Evolutionary conservation across 768 basidiomycete species (phyloP).

Genomic region (Brasilioporus rufonigricans): DNA sequence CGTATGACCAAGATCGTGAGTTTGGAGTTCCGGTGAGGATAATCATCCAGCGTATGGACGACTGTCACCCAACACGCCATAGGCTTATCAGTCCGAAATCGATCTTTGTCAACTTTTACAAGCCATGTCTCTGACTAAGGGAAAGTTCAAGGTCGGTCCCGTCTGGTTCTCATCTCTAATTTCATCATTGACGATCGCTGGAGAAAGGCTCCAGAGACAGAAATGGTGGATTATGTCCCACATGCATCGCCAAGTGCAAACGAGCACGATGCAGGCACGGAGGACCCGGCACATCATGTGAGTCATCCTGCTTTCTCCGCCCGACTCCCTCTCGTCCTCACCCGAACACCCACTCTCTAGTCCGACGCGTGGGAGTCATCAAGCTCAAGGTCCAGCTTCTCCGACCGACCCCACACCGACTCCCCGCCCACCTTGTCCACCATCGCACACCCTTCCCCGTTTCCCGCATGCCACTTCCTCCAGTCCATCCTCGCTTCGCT

Average conservation of each 20-base stretch:
- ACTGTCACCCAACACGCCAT: not conserved
- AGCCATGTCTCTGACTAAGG: constrained; percentile 46
- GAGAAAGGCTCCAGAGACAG: constrained; percentile 34
- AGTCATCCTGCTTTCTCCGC: constrained; percentile 3
- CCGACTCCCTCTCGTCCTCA: not conserved
- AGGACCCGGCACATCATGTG: constrained; percentile 46
- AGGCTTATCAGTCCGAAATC: constrained; percentile 33
- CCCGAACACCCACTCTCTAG: constrained; percentile 24
- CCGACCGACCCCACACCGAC: constrained; percentile 21
- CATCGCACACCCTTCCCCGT: constrained; percentile 7
- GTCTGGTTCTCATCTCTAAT: not conserved
- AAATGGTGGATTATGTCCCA: constrained; percentile 20
- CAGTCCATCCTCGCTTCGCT: constrained; percentile 57
- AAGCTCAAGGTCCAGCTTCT: constrained; percentile 42
- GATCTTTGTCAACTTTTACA: constrained; percentile 55
- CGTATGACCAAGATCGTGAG: constrained; percentile 16
- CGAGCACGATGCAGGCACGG: constrained; percentile 43
- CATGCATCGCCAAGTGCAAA: constrained; percentile 33
- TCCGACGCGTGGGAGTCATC: constrained; percentile 46
- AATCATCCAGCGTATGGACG: not conserved
- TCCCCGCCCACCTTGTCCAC: constrained; percentile 16
- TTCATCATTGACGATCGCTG: constrained; percentile 23
- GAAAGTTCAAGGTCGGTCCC: constrained; percentile 30
- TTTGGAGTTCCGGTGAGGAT: constrained; percentile 25
- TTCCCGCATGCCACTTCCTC: constrained; percentile 61